Conservation (phyloP, 2,329 filamentous ascomycete genomes). For the Aspergillus sp. region DNA sequence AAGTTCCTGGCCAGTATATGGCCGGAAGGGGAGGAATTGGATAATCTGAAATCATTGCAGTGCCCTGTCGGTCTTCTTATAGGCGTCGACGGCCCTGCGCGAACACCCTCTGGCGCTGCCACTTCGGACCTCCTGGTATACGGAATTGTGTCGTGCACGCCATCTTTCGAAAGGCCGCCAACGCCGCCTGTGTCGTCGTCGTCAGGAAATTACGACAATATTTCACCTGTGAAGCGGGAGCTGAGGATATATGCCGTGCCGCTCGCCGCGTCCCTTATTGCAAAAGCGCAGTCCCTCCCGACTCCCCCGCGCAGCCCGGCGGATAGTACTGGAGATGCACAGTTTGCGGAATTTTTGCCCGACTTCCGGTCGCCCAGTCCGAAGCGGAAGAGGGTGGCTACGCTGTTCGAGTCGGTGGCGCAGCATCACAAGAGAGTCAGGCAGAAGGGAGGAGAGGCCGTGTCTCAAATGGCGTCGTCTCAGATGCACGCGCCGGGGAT, state of each 20-base stretch:
- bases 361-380: slow-evolving; percentile 31
- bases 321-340: slow-evolving; percentile 6
- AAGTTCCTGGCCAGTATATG: slow-evolving; percentile 27
- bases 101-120: slow-evolving; percentile 9
- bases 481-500: slow-evolving; percentile 23
- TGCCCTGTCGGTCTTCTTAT: slow-evolving; percentile 33
- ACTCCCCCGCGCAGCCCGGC: slow-evolving; percentile 21
- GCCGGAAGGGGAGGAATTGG: slow-evolving; percentile 24
- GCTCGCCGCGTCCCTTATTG: slow-evolving; percentile 24
- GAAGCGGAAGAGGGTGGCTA: slow-evolving; percentile 35
- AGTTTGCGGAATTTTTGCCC: slow-evolving; percentile 28
- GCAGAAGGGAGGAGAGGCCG: slow-evolving; percentile 30
- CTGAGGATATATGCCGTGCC: slow-evolving; percentile 30
- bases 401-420: slow-evolving; percentile 32
- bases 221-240: slow-evolving; percentile 14
- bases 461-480: slow-evolving; percentile 27
- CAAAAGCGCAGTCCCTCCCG: slow-evolving; percentile 24
- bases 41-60: slow-evolving; percentile 21
- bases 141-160: slow-evolving; percentile 25
- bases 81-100: slow-evolving; percentile 15
- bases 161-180: slow-evolving; percentile 20
- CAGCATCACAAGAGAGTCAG: slow-evolving; percentile 33
- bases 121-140: slow-evolving; percentile 32
- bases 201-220: slow-evolving; percentile 10
- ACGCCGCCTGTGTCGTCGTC: slow-evolving; percentile 28